These are phyloP conservation scores for Aspergillus nidulans DNA, from an alignment of 495 filamentous ascomycete genomes.

Conservation along the genomic window DNA sequence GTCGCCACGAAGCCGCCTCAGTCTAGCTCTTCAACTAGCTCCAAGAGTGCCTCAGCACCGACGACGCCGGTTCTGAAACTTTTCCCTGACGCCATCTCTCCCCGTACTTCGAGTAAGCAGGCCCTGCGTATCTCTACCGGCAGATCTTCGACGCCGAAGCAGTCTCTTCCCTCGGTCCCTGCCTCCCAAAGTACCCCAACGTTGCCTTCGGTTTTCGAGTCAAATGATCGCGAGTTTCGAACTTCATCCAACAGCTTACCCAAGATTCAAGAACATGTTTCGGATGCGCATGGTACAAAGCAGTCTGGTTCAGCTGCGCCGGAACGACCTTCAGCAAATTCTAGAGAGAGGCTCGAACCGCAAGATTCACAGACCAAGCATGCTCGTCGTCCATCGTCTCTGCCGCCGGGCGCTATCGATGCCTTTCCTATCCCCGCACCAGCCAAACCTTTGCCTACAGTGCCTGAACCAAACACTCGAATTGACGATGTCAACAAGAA, in stretches of 20 bases:
- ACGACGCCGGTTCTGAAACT: conserved; percentile 31
- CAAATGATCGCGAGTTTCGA: not conserved
- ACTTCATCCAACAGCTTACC: not conserved
- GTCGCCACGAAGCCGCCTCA: not conserved
- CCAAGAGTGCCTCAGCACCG: conserved; percentile 10
- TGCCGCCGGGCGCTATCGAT: conserved; percentile 29
- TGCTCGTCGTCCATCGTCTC: conserved; percentile 22
- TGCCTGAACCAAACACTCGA: conserved; percentile 19
- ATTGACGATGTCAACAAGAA: not conserved
- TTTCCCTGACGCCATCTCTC: conserved; percentile 34
- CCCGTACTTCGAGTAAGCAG: conserved; percentile 30
- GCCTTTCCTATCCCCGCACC: conserved; percentile 41
- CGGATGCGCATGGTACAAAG: not conserved
- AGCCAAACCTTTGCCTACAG: conserved; percentile 31
- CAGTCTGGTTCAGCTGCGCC: not conserved
- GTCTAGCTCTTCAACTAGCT: conserved; percentile 6
- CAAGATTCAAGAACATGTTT: not conserved
- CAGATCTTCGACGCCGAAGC: conserved; percentile 9
- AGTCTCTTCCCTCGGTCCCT: conserved; percentile 4
- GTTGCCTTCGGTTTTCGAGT: conserved; percentile 2
- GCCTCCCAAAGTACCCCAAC: conserved; percentile 7
- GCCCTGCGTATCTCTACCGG: conserved; percentile 25
- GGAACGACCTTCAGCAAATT: not conserved
- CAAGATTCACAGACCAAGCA: conserved; percentile 11
- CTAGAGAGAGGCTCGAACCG: conserved; percentile 1